Conservation (phyloP, 495 filamentous ascomycete genomes). For the Apiosordaria backusii region DNA sequence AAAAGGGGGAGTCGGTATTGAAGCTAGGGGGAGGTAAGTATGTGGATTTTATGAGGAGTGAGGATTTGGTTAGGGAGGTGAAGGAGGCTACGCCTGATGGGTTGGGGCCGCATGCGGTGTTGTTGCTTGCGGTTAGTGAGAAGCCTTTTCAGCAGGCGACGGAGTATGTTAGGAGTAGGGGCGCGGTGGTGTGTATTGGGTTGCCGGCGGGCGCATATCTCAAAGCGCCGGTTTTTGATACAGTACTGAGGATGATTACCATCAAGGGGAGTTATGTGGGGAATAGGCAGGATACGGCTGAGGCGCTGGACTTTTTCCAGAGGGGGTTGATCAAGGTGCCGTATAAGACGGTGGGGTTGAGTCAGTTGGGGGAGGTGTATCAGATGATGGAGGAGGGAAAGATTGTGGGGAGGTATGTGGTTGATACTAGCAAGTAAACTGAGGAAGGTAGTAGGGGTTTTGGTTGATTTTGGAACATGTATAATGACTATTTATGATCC, state of each 20-base stretch:
- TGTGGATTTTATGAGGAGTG: slow-evolving; percentile 70
- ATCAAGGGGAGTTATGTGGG: slow-evolving; percentile 95
- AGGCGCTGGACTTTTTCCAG: slow-evolving; percentile 84
- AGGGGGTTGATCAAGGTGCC: slow-evolving; percentile 81
- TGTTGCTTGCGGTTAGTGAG: slow-evolving; percentile 80
- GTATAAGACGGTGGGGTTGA: slow-evolving; percentile 76
- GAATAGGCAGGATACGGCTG: slow-evolving; percentile 76
- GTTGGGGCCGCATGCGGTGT: slow-evolving; percentile 80
- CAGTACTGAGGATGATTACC: slow-evolving; percentile 79
- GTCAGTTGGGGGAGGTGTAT: slow-evolving; percentile 73
- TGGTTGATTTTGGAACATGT: too few species aligned
- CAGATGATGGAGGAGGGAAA: slow-evolving; percentile 69
- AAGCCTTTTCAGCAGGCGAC: slow-evolving; percentile 93
- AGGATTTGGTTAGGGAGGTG: slow-evolving; percentile 78
- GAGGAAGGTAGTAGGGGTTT: neutral
- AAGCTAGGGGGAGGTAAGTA: slow-evolving; percentile 65
- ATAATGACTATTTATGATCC: neutral
- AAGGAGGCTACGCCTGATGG: slow-evolving; percentile 72
- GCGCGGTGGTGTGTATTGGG: slow-evolving; percentile 79
- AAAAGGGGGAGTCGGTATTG: slow-evolving; percentile 68
- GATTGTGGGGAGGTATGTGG: slow-evolving; percentile 85
- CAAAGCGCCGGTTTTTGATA: slow-evolving; percentile 78
- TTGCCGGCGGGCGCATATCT: slow-evolving; percentile 75
- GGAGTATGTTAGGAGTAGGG: slow-evolving; percentile 73
- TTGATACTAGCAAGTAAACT: slow-evolving; percentile 58